Percentiles rank a stretch among this genome's conserved stretches.
Evolutionary conservation across 1,284 basidiomycete species (phyloP).

Genomic region (Dichomitus squalens): DNA sequence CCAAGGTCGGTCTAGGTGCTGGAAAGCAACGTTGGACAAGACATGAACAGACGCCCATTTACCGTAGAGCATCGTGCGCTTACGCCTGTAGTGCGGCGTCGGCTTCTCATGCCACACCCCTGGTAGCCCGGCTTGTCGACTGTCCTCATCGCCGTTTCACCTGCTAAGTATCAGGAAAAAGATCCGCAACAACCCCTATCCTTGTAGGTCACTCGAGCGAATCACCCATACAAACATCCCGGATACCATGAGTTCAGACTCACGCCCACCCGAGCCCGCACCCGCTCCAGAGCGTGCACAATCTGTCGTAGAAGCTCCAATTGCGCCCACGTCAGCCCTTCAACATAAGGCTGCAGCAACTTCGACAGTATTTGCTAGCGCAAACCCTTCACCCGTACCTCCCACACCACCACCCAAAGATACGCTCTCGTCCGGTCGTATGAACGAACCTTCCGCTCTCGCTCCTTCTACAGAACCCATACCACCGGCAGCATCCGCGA

Average conservation of each 20-base stretch:
- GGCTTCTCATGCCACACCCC: not conserved
- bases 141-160: not conserved
- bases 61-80: not conserved
- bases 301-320: not conserved
- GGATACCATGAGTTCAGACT: constrained; percentile 3
- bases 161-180: too few species aligned
- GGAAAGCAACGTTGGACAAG: not conserved
- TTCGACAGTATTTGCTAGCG: constrained; percentile 3
- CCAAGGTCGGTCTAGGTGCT: too few species aligned
- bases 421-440: not conserved
- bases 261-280: constrained; percentile 2
- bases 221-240: not conserved
- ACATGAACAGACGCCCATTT: not conserved
- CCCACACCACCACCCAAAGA: constrained; percentile 15
- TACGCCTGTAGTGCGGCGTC: not conserved
- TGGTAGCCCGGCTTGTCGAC: too few species aligned
- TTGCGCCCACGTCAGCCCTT: constrained; percentile 5
- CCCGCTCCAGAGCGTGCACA: not conserved
- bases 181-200: too few species aligned
- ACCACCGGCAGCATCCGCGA: not conserved
- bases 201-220: not conserved
- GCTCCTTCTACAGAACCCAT: not conserved
- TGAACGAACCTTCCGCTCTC: not conserved
- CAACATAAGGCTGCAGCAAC: constrained; percentile 9
- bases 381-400: constrained; percentile 16